These are phyloP conservation scores for Penicillium sp. DNA, from an alignment of 2,329 filamentous ascomycete genomes.

Conservation along the genomic window DNA sequence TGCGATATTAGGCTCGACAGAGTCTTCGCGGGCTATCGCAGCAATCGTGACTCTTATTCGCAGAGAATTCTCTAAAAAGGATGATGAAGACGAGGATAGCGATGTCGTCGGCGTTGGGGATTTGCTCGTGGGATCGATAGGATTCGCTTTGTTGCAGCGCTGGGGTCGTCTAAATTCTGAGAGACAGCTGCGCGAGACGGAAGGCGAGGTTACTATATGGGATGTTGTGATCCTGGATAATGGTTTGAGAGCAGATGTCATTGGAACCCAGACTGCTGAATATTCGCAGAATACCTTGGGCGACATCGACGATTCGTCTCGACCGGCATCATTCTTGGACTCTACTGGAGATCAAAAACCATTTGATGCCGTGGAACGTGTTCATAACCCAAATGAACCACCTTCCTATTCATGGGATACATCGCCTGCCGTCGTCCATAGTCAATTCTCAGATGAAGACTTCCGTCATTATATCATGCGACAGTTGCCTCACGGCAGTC, in stretches of 20 bases:
- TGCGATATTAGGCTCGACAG: conserved; percentile 46
- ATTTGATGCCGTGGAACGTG: conserved; percentile 39
- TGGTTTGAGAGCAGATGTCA: conserved; percentile 44
- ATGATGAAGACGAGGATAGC: conserved; percentile 22
- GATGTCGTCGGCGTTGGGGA: conserved; percentile 42
- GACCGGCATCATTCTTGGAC: conserved; percentile 50
- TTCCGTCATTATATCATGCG: conserved; percentile 46
- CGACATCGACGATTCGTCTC: conserved; percentile 46
- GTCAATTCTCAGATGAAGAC: conserved; percentile 42
- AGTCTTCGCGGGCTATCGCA: conserved; percentile 46
- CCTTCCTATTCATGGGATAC: conserved; percentile 26
- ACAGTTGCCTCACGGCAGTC: conserved; percentile 40
- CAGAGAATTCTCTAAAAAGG: conserved; percentile 40
- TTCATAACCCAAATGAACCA: conserved; percentile 22
- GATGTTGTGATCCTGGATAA: conserved; percentile 47
- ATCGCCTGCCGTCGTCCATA: conserved; percentile 32
- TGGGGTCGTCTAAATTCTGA: conserved; percentile 45
- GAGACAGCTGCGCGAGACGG: conserved; percentile 34
- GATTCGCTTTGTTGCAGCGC: conserved; percentile 44
- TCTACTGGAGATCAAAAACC: conserved; percentile 32
- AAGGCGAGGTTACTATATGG: conserved; percentile 45
- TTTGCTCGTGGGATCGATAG: conserved; percentile 41
- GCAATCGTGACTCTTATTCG: conserved; percentile 46
- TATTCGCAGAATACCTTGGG: conserved; percentile 37
- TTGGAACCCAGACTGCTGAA: conserved; percentile 37